Evolutionary conservation across 2,329 filamentous ascomycete species (phyloP), one percentile per base, ranked within the genome.

Genomic region (Neonectria neomacrospora): DNA sequence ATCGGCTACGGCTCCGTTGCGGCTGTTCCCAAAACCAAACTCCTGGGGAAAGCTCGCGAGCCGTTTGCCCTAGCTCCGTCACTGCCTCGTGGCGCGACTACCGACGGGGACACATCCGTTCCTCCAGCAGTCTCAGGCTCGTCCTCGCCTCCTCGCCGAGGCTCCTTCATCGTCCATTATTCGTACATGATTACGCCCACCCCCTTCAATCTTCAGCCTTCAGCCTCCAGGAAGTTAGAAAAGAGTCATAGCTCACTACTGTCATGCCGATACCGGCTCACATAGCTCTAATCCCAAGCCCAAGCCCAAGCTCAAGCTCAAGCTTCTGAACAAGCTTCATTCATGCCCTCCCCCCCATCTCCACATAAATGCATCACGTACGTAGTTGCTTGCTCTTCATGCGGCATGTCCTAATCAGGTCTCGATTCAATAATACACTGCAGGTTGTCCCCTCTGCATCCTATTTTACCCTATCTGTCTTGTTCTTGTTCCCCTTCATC

Each of bases 1-100:
- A 53, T 42, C 52, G 54, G 41, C 44, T 66, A 64, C 66, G 69
- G 67, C 66, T 72, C 69, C 69, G 58, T 64, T 55, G 62, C 59
- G 65, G 57, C 44, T 54, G 56, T 54, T 42, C 20, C 61, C 67
- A 48, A 58, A 37, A 37, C 5, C 6, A 16, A n/a, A 54, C 51
- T 41, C 50, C 66, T 56, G 63, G 65, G 59, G 60, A 64, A 64
- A 68, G 58, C 57, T 22, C 48, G 50, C 42, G 50, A 63, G 66
- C 70, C 67, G 64, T 71, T 72, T 64, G 70, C 68, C 70, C 69
- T 71, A 71, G 70, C 68, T 71, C 52, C 56, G 47, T 51, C 20
- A 58, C 51, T 14, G 45, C 52, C 23, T 55, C 45, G 28, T 54
- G 20, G 50, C 54, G 30, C 58, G 54, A 23, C n/a, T 57, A 45